phyloP scores from a whole-genome alignment of 768 basidiomycete species.

The Nevesoporus exiguus region DNA sequence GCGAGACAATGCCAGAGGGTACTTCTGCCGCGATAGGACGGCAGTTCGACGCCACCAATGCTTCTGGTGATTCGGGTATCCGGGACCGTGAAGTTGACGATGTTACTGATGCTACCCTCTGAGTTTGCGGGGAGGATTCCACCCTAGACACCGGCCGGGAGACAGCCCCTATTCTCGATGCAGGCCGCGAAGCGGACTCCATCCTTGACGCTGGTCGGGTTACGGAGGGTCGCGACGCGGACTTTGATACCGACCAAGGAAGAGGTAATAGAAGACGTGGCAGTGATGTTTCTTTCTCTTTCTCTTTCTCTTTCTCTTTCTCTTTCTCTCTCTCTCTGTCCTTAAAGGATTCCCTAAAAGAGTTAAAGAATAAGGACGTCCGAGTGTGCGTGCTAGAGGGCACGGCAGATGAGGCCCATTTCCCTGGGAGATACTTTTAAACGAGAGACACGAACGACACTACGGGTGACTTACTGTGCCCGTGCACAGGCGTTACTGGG shows the following conservation, averaged over 20 bases:
- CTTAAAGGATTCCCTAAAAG: conserved; percentile 17
- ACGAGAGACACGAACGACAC: not conserved
- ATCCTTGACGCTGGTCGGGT: conserved; percentile 16
- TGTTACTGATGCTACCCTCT: not conserved
- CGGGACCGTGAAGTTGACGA: not conserved
- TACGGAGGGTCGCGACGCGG: conserved; percentile 12
- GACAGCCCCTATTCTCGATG: conserved; percentile 16
- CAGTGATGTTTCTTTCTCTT: conserved; percentile 26
- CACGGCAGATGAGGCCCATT: conserved; percentile 29
- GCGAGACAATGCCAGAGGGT: not conserved
- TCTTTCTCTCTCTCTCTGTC: conserved; percentile 32
- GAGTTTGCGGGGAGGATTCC: conserved; percentile 2
- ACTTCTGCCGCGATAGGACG: not conserved
- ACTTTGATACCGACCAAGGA: conserved; percentile 30
- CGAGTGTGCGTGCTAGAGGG: conserved; percentile 12
- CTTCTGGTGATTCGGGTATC: not conserved
- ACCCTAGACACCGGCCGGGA: conserved; percentile 18
- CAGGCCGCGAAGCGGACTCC: conserved; percentile 15
- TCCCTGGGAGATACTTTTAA: conserved; percentile 26
- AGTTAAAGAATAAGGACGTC: conserved; percentile 19
- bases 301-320: conserved; percentile 29
- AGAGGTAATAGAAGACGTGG: conserved; percentile 35
- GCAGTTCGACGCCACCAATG: not conserved
- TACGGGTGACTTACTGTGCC: conserved; percentile 43
- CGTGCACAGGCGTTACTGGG: conserved; percentile 24